A percentile compares a stretch with the other conserved stretches of the same genome.
Evolutionary conservation across 1,284 basidiomycete species (phyloP).

Genomic region (Rhodotorula glutinis): DNA sequence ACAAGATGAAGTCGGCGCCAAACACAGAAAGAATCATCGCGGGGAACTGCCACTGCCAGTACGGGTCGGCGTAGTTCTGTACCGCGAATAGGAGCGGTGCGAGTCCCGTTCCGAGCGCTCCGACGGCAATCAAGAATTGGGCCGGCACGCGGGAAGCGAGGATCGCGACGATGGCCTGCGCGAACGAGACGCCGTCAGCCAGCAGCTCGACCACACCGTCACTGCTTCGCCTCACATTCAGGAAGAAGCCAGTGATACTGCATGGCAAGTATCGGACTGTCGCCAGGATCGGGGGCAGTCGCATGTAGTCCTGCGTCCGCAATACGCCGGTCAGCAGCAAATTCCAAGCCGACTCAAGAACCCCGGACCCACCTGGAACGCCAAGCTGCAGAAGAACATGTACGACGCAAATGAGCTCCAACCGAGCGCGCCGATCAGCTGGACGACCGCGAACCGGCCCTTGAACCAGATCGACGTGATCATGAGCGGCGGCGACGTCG

Average conservation of each 20-base stretch:
- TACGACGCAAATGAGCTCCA: conserved; percentile 54
- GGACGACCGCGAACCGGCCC: conserved; percentile 64
- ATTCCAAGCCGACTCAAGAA: not conserved
- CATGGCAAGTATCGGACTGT: conserved; percentile 76
- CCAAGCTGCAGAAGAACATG: conserved; percentile 16
- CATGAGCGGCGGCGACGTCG: conserved; percentile 63
- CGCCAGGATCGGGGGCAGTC: conserved; percentile 60
- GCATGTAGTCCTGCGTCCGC: conserved; percentile 37
- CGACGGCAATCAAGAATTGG: conserved; percentile 43
- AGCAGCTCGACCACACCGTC: too few relatives aligned
- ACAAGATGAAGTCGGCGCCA: conserved; percentile 33
- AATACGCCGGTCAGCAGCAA: not conserved
- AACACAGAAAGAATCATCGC: conserved; percentile 52
- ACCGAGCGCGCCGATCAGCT: conserved; percentile 64
- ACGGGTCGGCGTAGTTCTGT: conserved; percentile 60
- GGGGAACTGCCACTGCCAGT: conserved; percentile 79
- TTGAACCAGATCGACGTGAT: conserved; percentile 64
- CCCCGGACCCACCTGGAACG: not conserved
- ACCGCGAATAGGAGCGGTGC: conserved; percentile 71
- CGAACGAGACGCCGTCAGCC: conserved; percentile 23
- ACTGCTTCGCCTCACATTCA: conserved; percentile 40
- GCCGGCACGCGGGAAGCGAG: conserved; percentile 43
- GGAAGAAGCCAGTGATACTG: conserved; percentile 48
- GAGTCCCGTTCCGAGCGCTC: conserved; percentile 56
- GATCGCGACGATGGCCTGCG: conserved; percentile 20